Evolutionary conservation across 2,329 filamentous ascomycete species (phyloP).

Genomic region (Ophiostoma angusticollis): DNA sequence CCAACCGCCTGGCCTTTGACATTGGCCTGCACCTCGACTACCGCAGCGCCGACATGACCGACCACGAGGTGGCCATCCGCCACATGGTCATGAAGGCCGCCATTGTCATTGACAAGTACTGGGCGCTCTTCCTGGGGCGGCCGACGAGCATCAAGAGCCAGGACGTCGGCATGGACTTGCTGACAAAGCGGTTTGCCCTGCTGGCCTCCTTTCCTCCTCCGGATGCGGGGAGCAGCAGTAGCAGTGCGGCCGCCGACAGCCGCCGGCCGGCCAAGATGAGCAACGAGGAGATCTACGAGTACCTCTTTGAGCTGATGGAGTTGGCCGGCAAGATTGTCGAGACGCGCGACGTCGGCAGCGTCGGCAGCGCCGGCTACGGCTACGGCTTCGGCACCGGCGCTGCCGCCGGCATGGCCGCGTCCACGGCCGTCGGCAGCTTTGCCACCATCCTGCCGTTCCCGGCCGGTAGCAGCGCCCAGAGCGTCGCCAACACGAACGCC

Average conservation of each 20-base stretch:
- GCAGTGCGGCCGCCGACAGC: conserved; percentile 21
- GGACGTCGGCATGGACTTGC: conserved; percentile 34
- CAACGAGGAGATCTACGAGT: conserved; percentile 32
- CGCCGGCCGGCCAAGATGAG: conserved; percentile 10
- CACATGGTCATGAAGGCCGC: conserved; percentile 40
- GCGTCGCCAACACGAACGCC: not conserved
- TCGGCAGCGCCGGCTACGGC: conserved; percentile 9
- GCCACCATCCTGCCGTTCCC: conserved; percentile 4
- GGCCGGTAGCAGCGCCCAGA: not conserved
- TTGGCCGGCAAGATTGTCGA: conserved; percentile 39
- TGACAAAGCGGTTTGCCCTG: conserved; percentile 32
- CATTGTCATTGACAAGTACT: conserved; percentile 41
- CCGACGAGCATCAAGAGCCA: conserved; percentile 40
- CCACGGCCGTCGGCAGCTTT: not conserved
- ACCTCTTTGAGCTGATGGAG: conserved; percentile 43
- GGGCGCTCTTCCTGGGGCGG: conserved; percentile 41
- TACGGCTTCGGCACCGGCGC: not conserved
- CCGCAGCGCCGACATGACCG: conserved; percentile 27
- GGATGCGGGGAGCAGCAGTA: conserved; percentile 17
- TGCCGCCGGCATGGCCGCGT: not conserved
- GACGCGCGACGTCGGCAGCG: conserved; percentile 24
- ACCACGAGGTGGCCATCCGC: conserved; percentile 33
- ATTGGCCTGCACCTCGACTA: conserved; percentile 36
- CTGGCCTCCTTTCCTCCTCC: conserved; percentile 20
- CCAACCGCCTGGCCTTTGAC: conserved; percentile 33